These are phyloP conservation scores for Gypsophila paniculata DNA, from an alignment of 179 eudicot genomes.

Conservation along the genomic window DNA sequence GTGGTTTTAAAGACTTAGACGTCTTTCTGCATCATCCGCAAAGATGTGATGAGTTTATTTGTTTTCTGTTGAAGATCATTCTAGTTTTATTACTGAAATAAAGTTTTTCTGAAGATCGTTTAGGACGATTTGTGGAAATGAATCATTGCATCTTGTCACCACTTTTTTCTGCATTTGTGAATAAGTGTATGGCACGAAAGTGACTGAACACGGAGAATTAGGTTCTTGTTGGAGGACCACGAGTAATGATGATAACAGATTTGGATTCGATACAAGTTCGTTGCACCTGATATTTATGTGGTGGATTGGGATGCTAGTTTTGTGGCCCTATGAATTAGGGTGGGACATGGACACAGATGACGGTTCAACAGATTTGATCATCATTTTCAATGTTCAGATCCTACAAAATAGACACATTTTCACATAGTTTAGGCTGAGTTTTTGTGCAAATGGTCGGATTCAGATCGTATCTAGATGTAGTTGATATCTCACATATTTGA, in stretches of 20 bases:
- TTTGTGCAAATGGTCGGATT: too few species aligned
- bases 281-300: neutral
- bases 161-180: conserved; percentile 2
- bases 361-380: too few species aligned
- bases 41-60: neutral
- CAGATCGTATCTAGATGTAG: too few species aligned
- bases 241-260: neutral
- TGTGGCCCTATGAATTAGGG: too few species aligned
- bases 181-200: conserved; percentile 3
- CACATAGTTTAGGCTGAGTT: too few species aligned
- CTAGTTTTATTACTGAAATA: too few species aligned
- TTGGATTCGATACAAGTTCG: neutral
- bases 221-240: neutral
- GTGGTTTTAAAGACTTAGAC: neutral
- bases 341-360: too few species aligned
- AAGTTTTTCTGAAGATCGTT: neutral
- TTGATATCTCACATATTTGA: too few species aligned
- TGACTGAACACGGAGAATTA: neutral
- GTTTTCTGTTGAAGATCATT: neutral
- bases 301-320: neutral
- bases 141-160: neutral
- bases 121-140: too few species aligned
- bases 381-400: too few species aligned
- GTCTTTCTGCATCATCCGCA: neutral
- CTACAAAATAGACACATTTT: too few species aligned